Conservation (phyloP, 768 basidiomycete genomes). For the Mrakia hoshinonis region DNA sequence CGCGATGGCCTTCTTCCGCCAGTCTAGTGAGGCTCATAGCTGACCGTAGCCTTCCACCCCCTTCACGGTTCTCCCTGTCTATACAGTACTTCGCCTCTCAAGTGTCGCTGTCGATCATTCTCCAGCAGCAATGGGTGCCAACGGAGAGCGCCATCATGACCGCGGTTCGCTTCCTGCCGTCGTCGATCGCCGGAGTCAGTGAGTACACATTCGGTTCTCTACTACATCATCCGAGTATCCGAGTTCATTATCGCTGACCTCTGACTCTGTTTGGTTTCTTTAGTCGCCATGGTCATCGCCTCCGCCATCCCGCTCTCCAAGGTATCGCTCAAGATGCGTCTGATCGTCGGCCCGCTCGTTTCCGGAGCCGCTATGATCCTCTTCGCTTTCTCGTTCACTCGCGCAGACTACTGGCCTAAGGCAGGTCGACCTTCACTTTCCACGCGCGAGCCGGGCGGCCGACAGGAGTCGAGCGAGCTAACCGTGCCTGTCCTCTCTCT, state of each 20-base stretch:
- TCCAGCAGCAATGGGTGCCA: conserved; percentile 9
- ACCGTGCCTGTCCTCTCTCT: no score
- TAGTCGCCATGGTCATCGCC: background rate
- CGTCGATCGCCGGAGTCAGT: background rate
- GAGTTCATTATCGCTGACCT: background rate
- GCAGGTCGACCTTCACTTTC: no score
- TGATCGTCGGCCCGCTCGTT: background rate
- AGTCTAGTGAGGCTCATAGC: background rate
- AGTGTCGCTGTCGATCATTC: conserved; percentile 10
- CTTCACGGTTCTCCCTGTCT: background rate
- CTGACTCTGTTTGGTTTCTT: background rate
- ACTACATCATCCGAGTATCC: background rate
- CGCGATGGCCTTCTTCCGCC: background rate
- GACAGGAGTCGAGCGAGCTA: no score
- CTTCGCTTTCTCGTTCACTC: background rate
- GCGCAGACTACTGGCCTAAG: background rate
- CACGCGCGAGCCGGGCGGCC: no score
- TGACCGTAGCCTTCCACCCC: no score
- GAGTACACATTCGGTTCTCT: no score
- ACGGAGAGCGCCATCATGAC: background rate
- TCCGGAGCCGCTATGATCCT: background rate
- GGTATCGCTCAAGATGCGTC: background rate
- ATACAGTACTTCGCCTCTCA: background rate
- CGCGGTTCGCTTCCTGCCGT: conserved; percentile 16
- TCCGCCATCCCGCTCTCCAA: background rate